Conservation (phyloP, 2,329 filamentous ascomycete genomes). For the Escovopsis sp. region DNA sequence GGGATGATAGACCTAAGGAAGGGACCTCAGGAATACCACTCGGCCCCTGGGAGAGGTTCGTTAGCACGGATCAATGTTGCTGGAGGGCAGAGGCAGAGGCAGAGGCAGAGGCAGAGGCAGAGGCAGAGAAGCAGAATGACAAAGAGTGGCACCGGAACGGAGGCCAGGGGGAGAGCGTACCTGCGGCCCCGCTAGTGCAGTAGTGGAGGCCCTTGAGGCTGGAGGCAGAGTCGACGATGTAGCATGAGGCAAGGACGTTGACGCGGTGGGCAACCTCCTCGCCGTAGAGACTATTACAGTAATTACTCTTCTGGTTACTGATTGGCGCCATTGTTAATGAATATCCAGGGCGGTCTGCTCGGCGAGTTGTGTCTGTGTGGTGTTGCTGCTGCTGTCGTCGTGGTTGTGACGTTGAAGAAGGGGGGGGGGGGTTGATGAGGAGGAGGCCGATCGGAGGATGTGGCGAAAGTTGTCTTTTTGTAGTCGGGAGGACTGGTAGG, state of each 20-base stretch:
- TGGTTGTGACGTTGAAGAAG: too few species aligned
- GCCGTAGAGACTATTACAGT: constrained; percentile 60
- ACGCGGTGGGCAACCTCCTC: constrained; percentile 47
- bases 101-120: too few species aligned
- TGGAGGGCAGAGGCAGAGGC: neutral
- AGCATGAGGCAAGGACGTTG: constrained; percentile 84
- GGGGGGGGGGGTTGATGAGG: neutral
- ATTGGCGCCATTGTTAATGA: constrained; percentile 46
- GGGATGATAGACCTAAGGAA: constrained; percentile 71
- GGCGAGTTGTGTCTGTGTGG: neutral
- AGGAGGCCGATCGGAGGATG: neutral
- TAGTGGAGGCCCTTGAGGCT: constrained; percentile 78
- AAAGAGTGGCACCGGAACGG: too few species aligned
- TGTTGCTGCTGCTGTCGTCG: too few species aligned
- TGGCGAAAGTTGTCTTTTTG: neutral
- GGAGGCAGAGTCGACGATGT: constrained; percentile 61
- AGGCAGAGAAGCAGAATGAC: too few species aligned
- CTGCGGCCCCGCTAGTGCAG: constrained; percentile 82
- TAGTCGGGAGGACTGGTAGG: neutral
- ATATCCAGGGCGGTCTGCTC: constrained; percentile 10
- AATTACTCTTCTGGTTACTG: constrained; percentile 53
- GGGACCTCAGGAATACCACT: constrained; percentile 94
- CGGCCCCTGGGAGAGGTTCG: constrained; percentile 41
- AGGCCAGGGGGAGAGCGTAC: constrained; percentile 28
- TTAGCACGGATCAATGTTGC: too few species aligned